Base-by-base conservation (phyloP, 2,329 filamentous ascomycete genomes). In the Penicillium sp. region DNA sequence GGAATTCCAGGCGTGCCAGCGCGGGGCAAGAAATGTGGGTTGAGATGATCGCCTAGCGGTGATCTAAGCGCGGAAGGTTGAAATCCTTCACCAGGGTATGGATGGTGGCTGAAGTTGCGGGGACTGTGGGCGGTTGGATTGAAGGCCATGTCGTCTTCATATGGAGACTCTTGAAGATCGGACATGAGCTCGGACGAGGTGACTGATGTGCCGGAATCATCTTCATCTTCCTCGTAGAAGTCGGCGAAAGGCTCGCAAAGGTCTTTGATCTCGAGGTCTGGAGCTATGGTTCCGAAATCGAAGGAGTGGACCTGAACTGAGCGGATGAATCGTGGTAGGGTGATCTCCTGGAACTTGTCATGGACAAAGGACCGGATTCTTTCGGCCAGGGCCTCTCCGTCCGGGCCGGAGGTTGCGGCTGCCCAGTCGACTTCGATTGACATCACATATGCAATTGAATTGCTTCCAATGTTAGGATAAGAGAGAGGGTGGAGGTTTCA, bases 401-500 rank as follows among this genome's bases (percentile, higher is more conserved):
- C 93, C 45, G 91, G 85, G 27, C 94, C 94, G 58, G 86, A 87
- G 21, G 93, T 97, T 69, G 97, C 84, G 58, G 88, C 89, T 68
- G 94, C 88, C 94, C 94, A 99, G 76, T 96, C 92, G 72, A 99
- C 88, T 70, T 97, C 92, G 79, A 99, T 93, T 64, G 94, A 97
- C 94, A 99, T 99, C 57, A 75, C 73, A 72, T 70, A 56, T 62
- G 64, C 60, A 49, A 52, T 11, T 49, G 34, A 47, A 50, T 50
- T 44, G 41, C 45, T 51, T 29, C 36, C 24, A 38, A 42, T 34
- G 36, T 22, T 50, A 48, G 45, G 41, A 22, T 32, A 32, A 29
- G 32, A 24, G 51, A 48, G 44, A 53, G 52, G 45, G 29, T 21
- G 47, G 48, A 54, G 18, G 32, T 21, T 48, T 46, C 38, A 36